Evolutionary conservation across 805 yeast genomes (phyloP).

Genomic region (Ogataea populi-albae): DNA sequence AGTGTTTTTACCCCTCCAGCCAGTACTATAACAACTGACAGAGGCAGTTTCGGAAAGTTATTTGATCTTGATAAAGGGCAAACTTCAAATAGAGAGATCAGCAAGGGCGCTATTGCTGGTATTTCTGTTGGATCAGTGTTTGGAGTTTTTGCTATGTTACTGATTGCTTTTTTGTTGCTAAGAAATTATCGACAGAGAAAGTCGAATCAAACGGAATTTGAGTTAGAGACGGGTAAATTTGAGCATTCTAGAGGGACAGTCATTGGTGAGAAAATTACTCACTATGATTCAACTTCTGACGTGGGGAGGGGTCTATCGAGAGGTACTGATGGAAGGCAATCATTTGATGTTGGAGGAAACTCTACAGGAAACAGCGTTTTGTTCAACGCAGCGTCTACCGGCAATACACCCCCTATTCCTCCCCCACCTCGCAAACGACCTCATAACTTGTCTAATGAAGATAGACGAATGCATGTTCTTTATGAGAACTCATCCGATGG

Average conservation of each 20-base stretch:
- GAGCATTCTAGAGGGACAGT: neutral
- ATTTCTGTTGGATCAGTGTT: conserved; percentile 26
- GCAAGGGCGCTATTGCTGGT: conserved; percentile 30
- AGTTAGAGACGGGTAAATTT: conserved; percentile 2
- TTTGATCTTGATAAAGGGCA: conserved; percentile 1
- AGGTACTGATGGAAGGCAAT: too few relatives aligned
- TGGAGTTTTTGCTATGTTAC: conserved; percentile 17
- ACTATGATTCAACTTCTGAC: neutral
- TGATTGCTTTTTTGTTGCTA: conserved; percentile 15
- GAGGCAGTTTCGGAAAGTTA: conserved; percentile 15
- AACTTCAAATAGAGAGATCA: conserved; percentile 9
- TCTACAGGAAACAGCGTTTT: neutral
- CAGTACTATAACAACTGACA: conserved; percentile 30
- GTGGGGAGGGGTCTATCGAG: neutral
- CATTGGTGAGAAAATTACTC: neutral
- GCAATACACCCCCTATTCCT: conserved; percentile 8
- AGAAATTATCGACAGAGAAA: conserved; percentile 9
- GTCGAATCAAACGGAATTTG: neutral
- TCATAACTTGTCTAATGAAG: conserved; percentile 8
- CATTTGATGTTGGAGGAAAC: neutral
- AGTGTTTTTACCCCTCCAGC: conserved; percentile 16
- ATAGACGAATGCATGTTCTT: conserved; percentile 29
- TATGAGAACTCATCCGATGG: conserved; percentile 29
- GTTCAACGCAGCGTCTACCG: neutral
- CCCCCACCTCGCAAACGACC: conserved; percentile 14